Evolutionary conservation across 805 yeast genomes (phyloP).

Genomic region (Candida ficus): DNA sequence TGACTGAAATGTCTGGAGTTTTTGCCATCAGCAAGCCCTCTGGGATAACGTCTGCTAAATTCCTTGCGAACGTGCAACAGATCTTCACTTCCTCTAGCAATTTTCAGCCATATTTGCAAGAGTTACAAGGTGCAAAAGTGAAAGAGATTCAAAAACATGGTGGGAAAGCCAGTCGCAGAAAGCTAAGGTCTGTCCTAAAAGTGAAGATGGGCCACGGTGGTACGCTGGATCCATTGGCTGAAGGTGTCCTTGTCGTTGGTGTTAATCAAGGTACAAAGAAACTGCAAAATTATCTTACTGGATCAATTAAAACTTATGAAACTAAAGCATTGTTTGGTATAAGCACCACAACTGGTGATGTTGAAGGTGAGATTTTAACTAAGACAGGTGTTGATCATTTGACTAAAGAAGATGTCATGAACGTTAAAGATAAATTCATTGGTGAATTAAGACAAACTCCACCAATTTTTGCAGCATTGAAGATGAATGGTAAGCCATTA

Average conservation of each 20-base stretch:
- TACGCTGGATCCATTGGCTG: slow-evolving; percentile 90
- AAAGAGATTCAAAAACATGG: slow-evolving; percentile 32
- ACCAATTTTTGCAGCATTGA: slow-evolving; percentile 90
- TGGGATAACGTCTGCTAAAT: slow-evolving; percentile 76
- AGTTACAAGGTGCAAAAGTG: slow-evolving; percentile 42
- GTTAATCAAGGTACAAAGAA: slow-evolving; percentile 89
- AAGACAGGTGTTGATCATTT: slow-evolving; percentile 54
- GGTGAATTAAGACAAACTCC: slow-evolving; percentile 88
- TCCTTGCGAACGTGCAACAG: slow-evolving; percentile 60
- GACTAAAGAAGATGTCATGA: slow-evolving; percentile 43
- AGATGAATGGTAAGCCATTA: slow-evolving; percentile 89
- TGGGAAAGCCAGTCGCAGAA: slow-evolving; percentile 44
- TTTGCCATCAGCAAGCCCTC: slow-evolving; percentile 89
- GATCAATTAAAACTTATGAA: slow-evolving; percentile 74
- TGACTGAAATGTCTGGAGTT: slow-evolving; percentile 70
- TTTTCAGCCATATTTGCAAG: slow-evolving; percentile 49
- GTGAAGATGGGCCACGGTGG: slow-evolving; percentile 98
- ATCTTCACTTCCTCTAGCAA: slow-evolving; percentile 54
- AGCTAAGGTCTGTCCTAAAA: slow-evolving; percentile 44
- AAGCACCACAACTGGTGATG: slow-evolving; percentile 90
- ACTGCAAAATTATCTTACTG: slow-evolving; percentile 64
- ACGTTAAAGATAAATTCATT: slow-evolving; percentile 56
- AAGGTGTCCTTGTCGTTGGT: slow-evolving; percentile 91
- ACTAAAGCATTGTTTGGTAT: slow-evolving; percentile 84
- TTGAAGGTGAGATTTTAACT: slow-evolving; percentile 76